A percentile compares a stretch with the other conserved stretches of the same genome.
These are phyloP conservation scores for Picocystis sp. DNA, from an alignment of 163 green algal species.

Conservation along the genomic window DNA sequence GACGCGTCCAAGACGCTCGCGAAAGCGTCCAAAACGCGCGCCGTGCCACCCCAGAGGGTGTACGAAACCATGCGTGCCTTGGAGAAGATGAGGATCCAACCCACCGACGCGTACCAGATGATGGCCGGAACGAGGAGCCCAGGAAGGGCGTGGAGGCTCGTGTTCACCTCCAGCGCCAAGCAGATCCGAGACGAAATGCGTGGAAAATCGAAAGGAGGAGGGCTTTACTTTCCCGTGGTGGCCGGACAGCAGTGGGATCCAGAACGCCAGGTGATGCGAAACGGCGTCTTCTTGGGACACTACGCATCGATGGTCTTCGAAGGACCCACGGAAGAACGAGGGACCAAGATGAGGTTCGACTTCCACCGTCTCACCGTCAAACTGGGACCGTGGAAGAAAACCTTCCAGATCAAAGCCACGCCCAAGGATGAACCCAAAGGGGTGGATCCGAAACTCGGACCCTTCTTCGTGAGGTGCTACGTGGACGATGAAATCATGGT, in stretches of 20 bases:
- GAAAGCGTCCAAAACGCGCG: too few relatives aligned
- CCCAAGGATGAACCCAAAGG: constrained; percentile 12
- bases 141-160: constrained; percentile 28
- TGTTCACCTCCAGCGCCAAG: constrained; percentile 36
- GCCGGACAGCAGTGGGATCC: constrained; percentile 43
- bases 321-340: constrained; percentile 33
- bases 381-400: constrained; percentile 30
- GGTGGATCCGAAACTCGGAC: constrained; percentile 17
- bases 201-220: constrained; percentile 19
- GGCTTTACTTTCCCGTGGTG: constrained; percentile 36
- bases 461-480: constrained; percentile 42
- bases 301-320: constrained; percentile 41
- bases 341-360: constrained; percentile 38
- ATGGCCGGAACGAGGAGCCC: constrained; percentile 20
- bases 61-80: too few relatives aligned
- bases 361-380: constrained; percentile 38
- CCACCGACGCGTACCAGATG: not conserved
- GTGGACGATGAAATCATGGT: constrained; percentile 29
- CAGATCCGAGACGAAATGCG: constrained; percentile 28
- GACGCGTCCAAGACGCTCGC: too few relatives aligned
- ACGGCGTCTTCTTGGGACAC: constrained; percentile 50
- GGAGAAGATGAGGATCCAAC: too few relatives aligned
- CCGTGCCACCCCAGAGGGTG: too few relatives aligned
- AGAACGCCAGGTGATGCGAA: constrained; percentile 30
- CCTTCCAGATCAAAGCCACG: constrained; percentile 19